A percentile compares a stretch with the other conserved stretches of the same genome.
Conservation (phyloP, 2,329 filamentous ascomycete genomes). For the Capronia coronata region DNA sequence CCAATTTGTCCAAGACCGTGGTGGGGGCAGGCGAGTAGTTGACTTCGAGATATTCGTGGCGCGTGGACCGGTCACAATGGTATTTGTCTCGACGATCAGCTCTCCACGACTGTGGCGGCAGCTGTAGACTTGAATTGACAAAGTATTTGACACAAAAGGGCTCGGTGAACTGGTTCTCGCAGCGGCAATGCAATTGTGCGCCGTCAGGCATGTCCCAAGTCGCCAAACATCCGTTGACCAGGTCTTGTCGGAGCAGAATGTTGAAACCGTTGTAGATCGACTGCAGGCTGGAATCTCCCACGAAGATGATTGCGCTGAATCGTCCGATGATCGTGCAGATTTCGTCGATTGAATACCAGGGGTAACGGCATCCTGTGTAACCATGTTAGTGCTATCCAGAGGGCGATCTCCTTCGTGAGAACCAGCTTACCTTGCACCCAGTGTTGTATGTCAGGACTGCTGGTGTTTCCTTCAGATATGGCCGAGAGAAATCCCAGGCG, state of each 20-base stretch:
- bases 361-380: constrained; percentile 36
- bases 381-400: neutral
- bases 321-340: constrained; percentile 42
- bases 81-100: neutral
- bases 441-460: constrained; percentile 38
- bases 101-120: constrained; percentile 2
- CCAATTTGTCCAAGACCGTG: neutral
- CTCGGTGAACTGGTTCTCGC: constrained; percentile 39
- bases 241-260: constrained; percentile 39
- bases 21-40: constrained; percentile 32
- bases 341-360: constrained; percentile 39
- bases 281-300: constrained; percentile 38
- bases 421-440: constrained; percentile 32
- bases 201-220: constrained; percentile 36
- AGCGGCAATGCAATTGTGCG: constrained; percentile 34
- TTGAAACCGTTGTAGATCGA: constrained; percentile 43
- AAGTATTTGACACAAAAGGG: constrained; percentile 30
- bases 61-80: neutral
- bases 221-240: constrained; percentile 37
- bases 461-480: constrained; percentile 38
- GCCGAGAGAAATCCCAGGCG: constrained; percentile 36
- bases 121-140: constrained; percentile 30
- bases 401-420: neutral
- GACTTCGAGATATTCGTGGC: constrained; percentile 28
- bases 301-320: constrained; percentile 39